Conservation (phyloP, 768 basidiomycete species). For the Boletus speciosus region DNA sequence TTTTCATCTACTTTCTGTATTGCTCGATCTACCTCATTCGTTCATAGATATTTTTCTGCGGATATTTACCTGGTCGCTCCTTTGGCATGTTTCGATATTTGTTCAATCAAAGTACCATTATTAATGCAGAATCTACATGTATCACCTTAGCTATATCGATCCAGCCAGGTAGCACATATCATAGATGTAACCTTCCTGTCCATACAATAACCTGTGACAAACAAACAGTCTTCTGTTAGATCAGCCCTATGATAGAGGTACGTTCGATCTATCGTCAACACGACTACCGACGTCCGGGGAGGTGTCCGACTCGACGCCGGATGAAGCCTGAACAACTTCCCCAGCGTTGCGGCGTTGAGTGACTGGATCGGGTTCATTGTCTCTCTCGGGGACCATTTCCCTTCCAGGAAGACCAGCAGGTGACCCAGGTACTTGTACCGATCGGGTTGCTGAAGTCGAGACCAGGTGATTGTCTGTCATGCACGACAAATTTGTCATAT, state of each 20-base stretch:
- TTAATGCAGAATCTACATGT: conserved; percentile 32
- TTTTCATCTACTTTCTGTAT: conserved; percentile 7
- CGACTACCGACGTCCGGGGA: not conserved
- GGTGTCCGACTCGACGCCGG: not conserved
- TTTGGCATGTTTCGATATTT: conserved; percentile 13
- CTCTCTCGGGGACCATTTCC: conserved; percentile 1
- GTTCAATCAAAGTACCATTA: conserved; percentile 14
- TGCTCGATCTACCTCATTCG: conserved; percentile 16
- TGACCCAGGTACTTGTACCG: conserved; percentile 1
- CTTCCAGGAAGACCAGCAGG: not conserved
- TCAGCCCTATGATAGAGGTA: not conserved
- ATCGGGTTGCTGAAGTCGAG: not conserved
- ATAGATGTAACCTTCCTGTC: conserved; percentile 3
- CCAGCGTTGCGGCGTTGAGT: not conserved
- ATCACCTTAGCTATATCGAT: conserved; percentile 16
- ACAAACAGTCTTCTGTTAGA: not conserved
- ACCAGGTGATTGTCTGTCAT: conserved; percentile 41
- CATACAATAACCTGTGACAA: not conserved
- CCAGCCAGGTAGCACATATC: conserved; percentile 1
- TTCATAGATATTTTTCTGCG: conserved; percentile 14
- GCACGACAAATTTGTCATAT: conserved; percentile 4
- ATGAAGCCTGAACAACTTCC: conserved; percentile 2
- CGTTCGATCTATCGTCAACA: conserved; percentile 1
- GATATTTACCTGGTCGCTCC: conserved; percentile 12
- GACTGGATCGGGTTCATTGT: not conserved